Percentiles rank a stretch among this genome's conserved stretches.
Conservation (phyloP, 2,329 filamentous ascomycete genomes). For the Diaporthe nobilis region DNA sequence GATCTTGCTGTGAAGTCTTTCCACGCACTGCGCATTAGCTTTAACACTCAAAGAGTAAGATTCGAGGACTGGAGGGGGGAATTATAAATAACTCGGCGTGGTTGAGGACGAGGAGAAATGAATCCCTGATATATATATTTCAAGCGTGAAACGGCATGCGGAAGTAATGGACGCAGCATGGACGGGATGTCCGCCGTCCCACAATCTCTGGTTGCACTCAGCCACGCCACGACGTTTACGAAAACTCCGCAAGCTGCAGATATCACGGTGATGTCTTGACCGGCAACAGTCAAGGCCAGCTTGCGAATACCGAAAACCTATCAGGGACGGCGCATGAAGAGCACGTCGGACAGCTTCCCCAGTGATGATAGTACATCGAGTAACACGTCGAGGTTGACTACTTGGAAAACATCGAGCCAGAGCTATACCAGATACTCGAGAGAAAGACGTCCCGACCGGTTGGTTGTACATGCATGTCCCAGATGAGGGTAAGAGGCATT, state of each 20-base stretch:
- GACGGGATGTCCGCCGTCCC: background rate
- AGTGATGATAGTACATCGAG: background rate
- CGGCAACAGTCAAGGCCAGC: too few relatives aligned
- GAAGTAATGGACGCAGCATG: too few relatives aligned
- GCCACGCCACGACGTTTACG: background rate
- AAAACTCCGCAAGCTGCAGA: background rate
- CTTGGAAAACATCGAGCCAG: background rate
- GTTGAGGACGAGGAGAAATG: background rate
- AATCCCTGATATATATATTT: background rate
- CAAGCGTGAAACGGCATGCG: too few relatives aligned
- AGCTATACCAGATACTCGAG: background rate
- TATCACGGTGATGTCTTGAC: too few relatives aligned
- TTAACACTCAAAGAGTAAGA: background rate
- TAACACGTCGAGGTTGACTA: background rate
- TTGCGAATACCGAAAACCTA: background rate
- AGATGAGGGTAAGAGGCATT: background rate
- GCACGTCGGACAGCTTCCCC: background rate
- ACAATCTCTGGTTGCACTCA: background rate
- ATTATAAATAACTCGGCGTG: background rate
- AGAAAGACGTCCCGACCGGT: background rate
- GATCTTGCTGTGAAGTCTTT: background rate
- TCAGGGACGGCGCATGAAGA: background rate
- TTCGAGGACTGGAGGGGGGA: too few relatives aligned
- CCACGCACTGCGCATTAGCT: too few relatives aligned
- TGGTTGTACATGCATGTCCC: background rate